A percentile compares a stretch with the other conserved stretches of the same genome.
Evolutionary conservation across 495 filamentous ascomycete species (phyloP).

Genomic region (Hypoxylon perforatum): DNA sequence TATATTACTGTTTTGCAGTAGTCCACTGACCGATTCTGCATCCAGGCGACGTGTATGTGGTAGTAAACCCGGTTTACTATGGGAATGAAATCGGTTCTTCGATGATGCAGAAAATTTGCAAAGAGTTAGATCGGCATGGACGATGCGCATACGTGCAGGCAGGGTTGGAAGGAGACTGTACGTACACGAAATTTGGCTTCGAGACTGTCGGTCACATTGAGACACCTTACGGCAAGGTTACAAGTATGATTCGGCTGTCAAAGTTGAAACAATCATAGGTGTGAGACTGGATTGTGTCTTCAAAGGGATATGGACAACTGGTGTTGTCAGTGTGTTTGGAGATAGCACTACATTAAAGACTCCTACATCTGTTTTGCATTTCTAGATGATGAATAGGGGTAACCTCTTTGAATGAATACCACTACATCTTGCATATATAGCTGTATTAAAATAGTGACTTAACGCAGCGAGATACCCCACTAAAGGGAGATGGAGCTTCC

Average conservation of each 20-base stretch:
- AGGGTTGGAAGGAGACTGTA: slow-evolving; percentile 24
- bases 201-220: slow-evolving; percentile 35
- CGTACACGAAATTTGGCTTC: slow-evolving; percentile 36
- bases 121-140: slow-evolving; percentile 31
- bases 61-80: slow-evolving; percentile 31
- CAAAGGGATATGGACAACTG: too few species aligned
- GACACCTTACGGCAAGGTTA: slow-evolving; percentile 19
- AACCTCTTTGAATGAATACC: background rate
- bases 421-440: background rate
- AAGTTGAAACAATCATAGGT: too few species aligned
- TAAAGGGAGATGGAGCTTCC: background rate
- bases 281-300: too few species aligned
- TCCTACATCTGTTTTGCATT: too few species aligned
- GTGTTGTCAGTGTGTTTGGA: too few species aligned
- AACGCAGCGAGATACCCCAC: background rate
- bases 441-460: background rate
- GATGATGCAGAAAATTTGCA: slow-evolving; percentile 34
- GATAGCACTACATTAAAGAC: too few species aligned
- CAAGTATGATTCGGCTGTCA: slow-evolving; percentile 36
- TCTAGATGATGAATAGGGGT: background rate
- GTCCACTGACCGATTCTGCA: slow-evolving; percentile 9
- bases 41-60: slow-evolving; percentile 39
- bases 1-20: slow-evolving; percentile 11
- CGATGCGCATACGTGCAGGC: slow-evolving; percentile 36
- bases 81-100: slow-evolving; percentile 34